These are phyloP conservation scores for Globisporangium emineosum DNA, from an alignment of 352 stramenopile species.

Conservation along the genomic window DNA sequence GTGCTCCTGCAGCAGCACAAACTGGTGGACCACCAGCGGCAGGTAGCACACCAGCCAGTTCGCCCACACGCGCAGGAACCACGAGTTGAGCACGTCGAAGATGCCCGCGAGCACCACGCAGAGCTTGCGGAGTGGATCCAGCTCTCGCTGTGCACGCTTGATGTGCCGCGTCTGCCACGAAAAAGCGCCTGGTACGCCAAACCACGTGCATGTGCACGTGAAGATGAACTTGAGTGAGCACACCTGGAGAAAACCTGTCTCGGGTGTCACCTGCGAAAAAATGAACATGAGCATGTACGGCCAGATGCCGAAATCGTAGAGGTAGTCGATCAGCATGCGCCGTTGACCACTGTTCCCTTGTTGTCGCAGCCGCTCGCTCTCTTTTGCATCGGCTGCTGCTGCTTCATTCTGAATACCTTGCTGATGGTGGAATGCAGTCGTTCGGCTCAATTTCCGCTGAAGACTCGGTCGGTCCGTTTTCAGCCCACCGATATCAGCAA, in stretches of 20 bases:
- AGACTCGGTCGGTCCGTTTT: neutral
- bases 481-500: slow-evolving; percentile 8
- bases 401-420: slow-evolving; percentile 1
- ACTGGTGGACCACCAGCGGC: slow-evolving; percentile 20
- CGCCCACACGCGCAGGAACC: slow-evolving; percentile 49
- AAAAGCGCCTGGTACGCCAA: slow-evolving; percentile 55
- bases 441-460: slow-evolving; percentile 5
- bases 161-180: slow-evolving; percentile 50
- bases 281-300: slow-evolving; percentile 62
- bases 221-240: slow-evolving; percentile 68
- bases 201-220: slow-evolving; percentile 65
- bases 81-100: slow-evolving; percentile 62
- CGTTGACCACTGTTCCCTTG: slow-evolving; percentile 3
- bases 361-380: slow-evolving; percentile 4
- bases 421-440: slow-evolving; percentile 12
- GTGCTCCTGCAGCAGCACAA: slow-evolving; percentile 15
- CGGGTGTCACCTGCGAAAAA: slow-evolving; percentile 39
- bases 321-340: slow-evolving; percentile 45
- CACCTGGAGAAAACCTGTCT: slow-evolving; percentile 40
- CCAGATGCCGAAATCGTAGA: slow-evolving; percentile 75
- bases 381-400: slow-evolving; percentile 1
- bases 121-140: slow-evolving; percentile 43
- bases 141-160: slow-evolving; percentile 40
- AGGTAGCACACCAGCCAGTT: slow-evolving; percentile 59
- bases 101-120: slow-evolving; percentile 54